Percentiles rank a stretch among this genome's conserved stretches.
phyloP scores from a whole-genome alignment of 2,329 filamentous ascomycete species.

The Claviceps spartinae region DNA sequence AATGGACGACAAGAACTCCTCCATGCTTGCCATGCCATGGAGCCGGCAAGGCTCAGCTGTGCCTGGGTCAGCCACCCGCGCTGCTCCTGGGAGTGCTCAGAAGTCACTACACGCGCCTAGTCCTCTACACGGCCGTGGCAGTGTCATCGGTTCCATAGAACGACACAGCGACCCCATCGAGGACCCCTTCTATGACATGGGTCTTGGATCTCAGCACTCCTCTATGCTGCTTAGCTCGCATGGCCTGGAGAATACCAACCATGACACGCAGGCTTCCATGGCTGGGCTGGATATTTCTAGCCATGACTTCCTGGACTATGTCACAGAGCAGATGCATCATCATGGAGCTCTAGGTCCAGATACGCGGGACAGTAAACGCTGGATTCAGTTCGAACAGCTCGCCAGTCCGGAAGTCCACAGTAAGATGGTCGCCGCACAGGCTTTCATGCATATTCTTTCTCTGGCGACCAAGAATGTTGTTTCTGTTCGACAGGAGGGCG shows the following conservation, averaged over 20 bases:
- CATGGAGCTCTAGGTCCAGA: conserved; percentile 21
- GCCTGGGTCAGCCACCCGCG: conserved; percentile 33
- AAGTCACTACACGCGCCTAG: conserved; percentile 21
- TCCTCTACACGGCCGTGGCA: conserved; percentile 24
- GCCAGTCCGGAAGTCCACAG: conserved; percentile 43
- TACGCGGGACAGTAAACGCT: conserved; percentile 20
- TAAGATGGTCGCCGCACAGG: conserved; percentile 55
- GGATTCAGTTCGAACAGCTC: conserved; percentile 55
- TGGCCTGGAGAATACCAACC: conserved; percentile 13
- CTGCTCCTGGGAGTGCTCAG: conserved; percentile 21
- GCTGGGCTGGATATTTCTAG: conserved; percentile 30
- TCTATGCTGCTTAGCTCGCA: conserved; percentile 15
- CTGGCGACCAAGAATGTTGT: conserved; percentile 55
- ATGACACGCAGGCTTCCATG: conserved; percentile 18
- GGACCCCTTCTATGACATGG: conserved; percentile 20
- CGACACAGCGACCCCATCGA: conserved; percentile 31
- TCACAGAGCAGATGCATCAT: conserved; percentile 22
- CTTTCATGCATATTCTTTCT: conserved; percentile 59
- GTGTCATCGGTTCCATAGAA: conserved; percentile 26
- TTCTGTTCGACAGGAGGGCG: conserved; percentile 44
- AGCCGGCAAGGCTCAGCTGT: conserved; percentile 31
- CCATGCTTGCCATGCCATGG: conserved; percentile 38
- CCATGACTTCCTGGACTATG: conserved; percentile 31
- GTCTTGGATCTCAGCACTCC: conserved; percentile 19
- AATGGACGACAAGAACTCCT: conserved; percentile 52